A percentile compares a stretch with the other conserved stretches of the same genome.
Evolutionary conservation across 345 rosid species (phyloP).

Genomic region (Hibiscus syriacus): DNA sequence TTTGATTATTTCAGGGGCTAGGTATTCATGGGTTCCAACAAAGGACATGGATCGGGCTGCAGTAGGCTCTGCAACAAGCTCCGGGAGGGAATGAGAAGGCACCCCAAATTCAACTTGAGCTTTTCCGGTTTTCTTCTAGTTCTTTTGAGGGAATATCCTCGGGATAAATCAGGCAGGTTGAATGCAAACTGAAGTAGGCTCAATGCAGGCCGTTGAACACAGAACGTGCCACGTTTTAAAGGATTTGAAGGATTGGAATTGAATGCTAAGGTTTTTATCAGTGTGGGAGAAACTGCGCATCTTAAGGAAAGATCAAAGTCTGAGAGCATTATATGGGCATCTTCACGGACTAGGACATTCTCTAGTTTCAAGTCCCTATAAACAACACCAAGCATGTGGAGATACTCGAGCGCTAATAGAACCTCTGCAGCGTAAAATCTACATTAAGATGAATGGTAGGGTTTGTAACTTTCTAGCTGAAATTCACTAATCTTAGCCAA

Average conservation of each 20-base stretch:
- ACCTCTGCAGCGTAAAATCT: slow-evolving; percentile 98
- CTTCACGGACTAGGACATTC: neutral
- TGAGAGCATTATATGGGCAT: slow-evolving; percentile 92
- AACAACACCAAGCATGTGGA: slow-evolving; percentile 48
- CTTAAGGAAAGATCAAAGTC: slow-evolving; percentile 94
- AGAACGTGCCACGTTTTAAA: slow-evolving; percentile 50
- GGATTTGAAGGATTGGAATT: slow-evolving; percentile 73
- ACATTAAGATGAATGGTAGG: slow-evolving; percentile 13
- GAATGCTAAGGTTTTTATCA: slow-evolving; percentile 46
- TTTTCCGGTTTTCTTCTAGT: slow-evolving; percentile 64
- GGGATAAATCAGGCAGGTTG: slow-evolving; percentile 90
- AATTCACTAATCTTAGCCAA: neutral
- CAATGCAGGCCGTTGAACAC: slow-evolving; percentile 91
- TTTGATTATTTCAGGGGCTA: slow-evolving; percentile 35
- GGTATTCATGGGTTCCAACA: slow-evolving; percentile 97
- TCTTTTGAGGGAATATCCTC: slow-evolving; percentile 62
- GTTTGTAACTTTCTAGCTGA: neutral
- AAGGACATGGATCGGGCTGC: slow-evolving; percentile 97
- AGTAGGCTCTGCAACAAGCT: slow-evolving; percentile 92
- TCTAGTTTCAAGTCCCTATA: neutral
- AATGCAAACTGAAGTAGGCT: slow-evolving; percentile 80
- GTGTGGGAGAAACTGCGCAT: slow-evolving; percentile 87
- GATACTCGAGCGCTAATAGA: slow-evolving; percentile 90
- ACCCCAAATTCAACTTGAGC: slow-evolving; percentile 45
- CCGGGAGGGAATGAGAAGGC: slow-evolving; percentile 51